Percentiles rank a stretch among this genome's conserved stretches.
These are phyloP conservation scores for Cyberlindnera euphorbiae DNA, from an alignment of 805 yeast genomes.

Conservation along the genomic window DNA sequence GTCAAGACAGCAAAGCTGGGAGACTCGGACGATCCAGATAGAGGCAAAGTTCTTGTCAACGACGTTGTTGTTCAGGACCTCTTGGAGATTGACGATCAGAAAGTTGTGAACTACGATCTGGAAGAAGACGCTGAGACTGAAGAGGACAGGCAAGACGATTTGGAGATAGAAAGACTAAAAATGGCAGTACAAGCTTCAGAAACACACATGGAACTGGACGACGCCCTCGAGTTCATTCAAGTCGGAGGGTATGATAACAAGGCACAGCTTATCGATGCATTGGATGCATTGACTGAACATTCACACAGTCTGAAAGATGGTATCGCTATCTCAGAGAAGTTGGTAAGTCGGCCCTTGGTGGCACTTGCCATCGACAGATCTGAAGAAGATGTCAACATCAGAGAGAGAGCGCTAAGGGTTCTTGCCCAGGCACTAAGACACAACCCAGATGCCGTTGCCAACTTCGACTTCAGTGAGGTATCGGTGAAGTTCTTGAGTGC, in stretches of 20 bases:
- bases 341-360: slow-evolving; percentile 24
- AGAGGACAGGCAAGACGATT: slow-evolving; percentile 20
- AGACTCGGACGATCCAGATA: slow-evolving; percentile 5
- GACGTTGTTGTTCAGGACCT: slow-evolving; percentile 5
- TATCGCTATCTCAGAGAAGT: slow-evolving; percentile 34
- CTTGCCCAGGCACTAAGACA: slow-evolving; percentile 69
- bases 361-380: slow-evolving; percentile 28
- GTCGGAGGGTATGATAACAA: slow-evolving; percentile 1
- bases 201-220: slow-evolving; percentile 17
- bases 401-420: slow-evolving; percentile 54
- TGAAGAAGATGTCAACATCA: slow-evolving; percentile 16
- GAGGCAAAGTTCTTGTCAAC: slow-evolving; percentile 8
- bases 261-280: slow-evolving; percentile 15
- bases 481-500: slow-evolving; percentile 8
- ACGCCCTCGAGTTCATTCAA: slow-evolving; percentile 11
- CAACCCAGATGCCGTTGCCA: slow-evolving; percentile 55
- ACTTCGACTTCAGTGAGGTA: slow-evolving; percentile 25
- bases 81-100: slow-evolving; percentile 13
- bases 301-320: slow-evolving; percentile 69
- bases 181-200: slow-evolving; percentile 19
- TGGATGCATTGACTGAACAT: slow-evolving; percentile 47
- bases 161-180: slow-evolving; percentile 21
- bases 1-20: slow-evolving; percentile 62
- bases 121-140: slow-evolving; percentile 8
- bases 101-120: slow-evolving; percentile 12